Percentiles rank a stretch among this genome's conserved stretches.
Conservation (phyloP, 164 flowering plant species). For the Vitis labrusca region DNA sequence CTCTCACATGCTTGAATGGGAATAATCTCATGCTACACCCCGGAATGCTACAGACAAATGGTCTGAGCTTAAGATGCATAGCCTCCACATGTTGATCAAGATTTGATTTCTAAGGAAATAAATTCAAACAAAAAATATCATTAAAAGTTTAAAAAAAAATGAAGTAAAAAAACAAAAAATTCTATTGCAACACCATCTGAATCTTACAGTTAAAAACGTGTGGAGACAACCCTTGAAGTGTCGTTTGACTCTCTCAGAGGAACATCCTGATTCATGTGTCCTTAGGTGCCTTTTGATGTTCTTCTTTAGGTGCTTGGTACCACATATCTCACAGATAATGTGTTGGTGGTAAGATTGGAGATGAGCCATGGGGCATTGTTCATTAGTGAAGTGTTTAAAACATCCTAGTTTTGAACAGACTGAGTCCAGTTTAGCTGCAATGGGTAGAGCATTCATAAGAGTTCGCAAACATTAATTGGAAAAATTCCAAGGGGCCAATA, state of each 20-base stretch:
- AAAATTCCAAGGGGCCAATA: not conserved
- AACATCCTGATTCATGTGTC: constrained; percentile 37
- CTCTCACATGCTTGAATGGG: constrained; percentile 76
- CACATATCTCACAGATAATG: constrained; percentile 71
- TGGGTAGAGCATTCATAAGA: constrained; percentile 2
- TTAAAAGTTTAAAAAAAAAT: not conserved
- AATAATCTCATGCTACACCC: constrained; percentile 73
- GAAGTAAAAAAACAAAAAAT: not conserved
- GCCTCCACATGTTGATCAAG: constrained; percentile 71
- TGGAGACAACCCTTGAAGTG: constrained; percentile 46
- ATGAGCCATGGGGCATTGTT: constrained; percentile 72
- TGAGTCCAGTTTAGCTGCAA: constrained; percentile 67
- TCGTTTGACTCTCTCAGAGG: constrained; percentile 51
- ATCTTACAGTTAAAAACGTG: constrained; percentile 69
- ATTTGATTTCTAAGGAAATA: constrained; percentile 61
- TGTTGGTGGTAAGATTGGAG: constrained; percentile 52
- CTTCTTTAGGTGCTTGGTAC: constrained; percentile 69
- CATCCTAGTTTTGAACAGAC: constrained; percentile 79
- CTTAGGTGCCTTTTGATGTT: constrained; percentile 68
- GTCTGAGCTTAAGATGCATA: constrained; percentile 55
- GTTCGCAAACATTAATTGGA: not conserved
- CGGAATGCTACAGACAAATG: constrained; percentile 54
- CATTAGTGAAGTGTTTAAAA: constrained; percentile 62
- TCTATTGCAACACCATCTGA: not conserved
- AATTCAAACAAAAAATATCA: not conserved